Evolutionary conservation across 495 filamentous ascomycete species (phyloP), one percentile per base, ranked within the genome.

Genomic region (Terfezia claveryi): DNA sequence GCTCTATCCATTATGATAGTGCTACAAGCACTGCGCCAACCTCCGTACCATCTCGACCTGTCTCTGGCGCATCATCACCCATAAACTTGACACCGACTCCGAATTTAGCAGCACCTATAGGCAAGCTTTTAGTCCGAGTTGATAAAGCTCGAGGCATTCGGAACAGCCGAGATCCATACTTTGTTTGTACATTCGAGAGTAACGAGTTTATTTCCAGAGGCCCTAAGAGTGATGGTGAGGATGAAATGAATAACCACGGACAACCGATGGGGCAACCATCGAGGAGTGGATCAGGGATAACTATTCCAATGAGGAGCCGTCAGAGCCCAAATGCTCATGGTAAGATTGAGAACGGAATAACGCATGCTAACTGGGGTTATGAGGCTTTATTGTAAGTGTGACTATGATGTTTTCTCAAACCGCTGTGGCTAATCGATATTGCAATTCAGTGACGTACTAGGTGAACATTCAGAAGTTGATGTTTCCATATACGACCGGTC

Each of bases 101-200:
- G 0, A 74, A 80, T 6, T 80, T 86, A 8, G 82, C 81, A n/a
- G 72, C 80, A 10, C 74, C 85, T 23, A 91, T 83, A 65, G 91
- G 91, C 27, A 94, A 94, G 67, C 73, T 98, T 17, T 82, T 82
- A 36, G 83, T 98, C 54, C 85, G 81, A 58, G 88, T 98, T 36
- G 71, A 78, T 54, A 85, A 93, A 68, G 91, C 81, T 37, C 76
- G 84, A 61, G 85, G 84, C 3, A 68, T 98, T 27, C 75, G 81
- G 53, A 83, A 80, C 10, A 86, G 87, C 64, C 75, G 77, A 41
- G 82, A 94, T 62, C 91, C 91, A 2, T 98, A 96, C 64, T 87
- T 94, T 20, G 87, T 98, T 12, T 94, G 87, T 46, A 88, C 93
- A 23, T 98, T 95, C 62, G 91, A 98, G 65, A 85, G 85, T 68